Conservation (phyloP, 1,139 yeast genomes). For the Suzukiozyma palmioleophila region DNA sequence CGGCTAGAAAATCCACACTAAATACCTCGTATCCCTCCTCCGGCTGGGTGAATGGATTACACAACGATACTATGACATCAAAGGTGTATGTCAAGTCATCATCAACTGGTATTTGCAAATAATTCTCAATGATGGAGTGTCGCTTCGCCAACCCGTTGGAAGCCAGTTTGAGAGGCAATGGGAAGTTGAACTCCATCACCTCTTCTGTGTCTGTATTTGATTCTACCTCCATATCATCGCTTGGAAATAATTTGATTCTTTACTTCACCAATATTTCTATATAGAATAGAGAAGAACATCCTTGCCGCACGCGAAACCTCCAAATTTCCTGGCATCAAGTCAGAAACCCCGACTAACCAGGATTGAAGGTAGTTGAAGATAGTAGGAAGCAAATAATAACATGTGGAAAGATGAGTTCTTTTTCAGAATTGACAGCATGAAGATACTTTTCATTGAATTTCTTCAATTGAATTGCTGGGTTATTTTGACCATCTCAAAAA, state of each 20-base stretch:
- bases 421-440: too few relatives aligned
- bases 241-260: neutral
- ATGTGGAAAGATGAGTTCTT: too few relatives aligned
- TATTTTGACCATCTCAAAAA: too few relatives aligned
- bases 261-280: too few relatives aligned
- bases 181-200: conserved; percentile 23
- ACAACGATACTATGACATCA: conserved; percentile 37
- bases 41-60: conserved; percentile 70
- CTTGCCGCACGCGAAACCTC: neutral
- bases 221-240: conserved; percentile 25
- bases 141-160: conserved; percentile 16
- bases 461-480: too few relatives aligned
- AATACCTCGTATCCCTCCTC: conserved; percentile 52
- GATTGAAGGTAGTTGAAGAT: too few relatives aligned
- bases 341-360: too few relatives aligned
- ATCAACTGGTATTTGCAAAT: conserved; percentile 18
- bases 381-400: too few relatives aligned
- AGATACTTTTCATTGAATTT: too few relatives aligned
- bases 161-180: conserved; percentile 16
- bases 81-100: conserved; percentile 18
- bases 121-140: conserved; percentile 17
- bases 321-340: too few relatives aligned
- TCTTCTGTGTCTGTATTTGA: conserved; percentile 17
- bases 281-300: neutral
- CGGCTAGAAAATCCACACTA: conserved; percentile 52